Percentiles rank a stretch among this genome's conserved stretches.
Conservation (phyloP, 805 yeast species). For the Nakazawaea sp. region DNA sequence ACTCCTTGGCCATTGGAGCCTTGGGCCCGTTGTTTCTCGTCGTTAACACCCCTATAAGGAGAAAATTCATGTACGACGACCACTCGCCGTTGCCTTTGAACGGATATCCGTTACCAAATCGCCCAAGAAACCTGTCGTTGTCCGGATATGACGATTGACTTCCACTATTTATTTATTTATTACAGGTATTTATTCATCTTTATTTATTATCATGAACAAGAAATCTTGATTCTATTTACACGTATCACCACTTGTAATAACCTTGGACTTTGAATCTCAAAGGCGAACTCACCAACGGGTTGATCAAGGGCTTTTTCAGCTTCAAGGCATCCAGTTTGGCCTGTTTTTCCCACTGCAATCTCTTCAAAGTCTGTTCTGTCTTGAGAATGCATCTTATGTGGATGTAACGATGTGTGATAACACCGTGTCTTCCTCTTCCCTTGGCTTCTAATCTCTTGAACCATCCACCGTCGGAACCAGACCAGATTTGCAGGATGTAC, state of each 20-base stretch:
- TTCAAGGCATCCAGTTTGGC: conserved; percentile 29
- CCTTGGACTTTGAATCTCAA: conserved; percentile 45
- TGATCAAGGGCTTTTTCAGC: conserved; percentile 28
- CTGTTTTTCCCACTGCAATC: conserved; percentile 54
- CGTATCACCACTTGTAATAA: conserved; percentile 47
- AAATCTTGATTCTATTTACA: conserved; percentile 12
- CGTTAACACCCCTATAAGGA: conserved; percentile 60
- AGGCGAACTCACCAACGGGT: conserved; percentile 35
- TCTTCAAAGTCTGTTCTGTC: conserved; percentile 53
- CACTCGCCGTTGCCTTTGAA: conserved; percentile 55
- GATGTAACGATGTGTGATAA: conserved; percentile 66
- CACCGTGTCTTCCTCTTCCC: conserved; percentile 88
- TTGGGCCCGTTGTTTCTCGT: conserved; percentile 60
- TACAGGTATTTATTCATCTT: conserved; percentile 2
- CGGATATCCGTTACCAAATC: conserved; percentile 49
- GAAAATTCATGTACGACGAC: conserved; percentile 58
- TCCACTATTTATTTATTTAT: conserved; percentile 2
- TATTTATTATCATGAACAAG: background rate
- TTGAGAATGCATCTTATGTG: conserved; percentile 77
- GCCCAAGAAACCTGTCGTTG: conserved; percentile 41
- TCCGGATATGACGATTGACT: conserved; percentile 51
- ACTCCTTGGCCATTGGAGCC: conserved; percentile 55
- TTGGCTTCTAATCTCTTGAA: conserved; percentile 67
- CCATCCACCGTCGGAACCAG: conserved; percentile 82
- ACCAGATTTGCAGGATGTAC: conserved; percentile 80